phyloP scores from a whole-genome alignment of 2,329 filamentous ascomycete species.

The Sporothrix variecibatus region DNA sequence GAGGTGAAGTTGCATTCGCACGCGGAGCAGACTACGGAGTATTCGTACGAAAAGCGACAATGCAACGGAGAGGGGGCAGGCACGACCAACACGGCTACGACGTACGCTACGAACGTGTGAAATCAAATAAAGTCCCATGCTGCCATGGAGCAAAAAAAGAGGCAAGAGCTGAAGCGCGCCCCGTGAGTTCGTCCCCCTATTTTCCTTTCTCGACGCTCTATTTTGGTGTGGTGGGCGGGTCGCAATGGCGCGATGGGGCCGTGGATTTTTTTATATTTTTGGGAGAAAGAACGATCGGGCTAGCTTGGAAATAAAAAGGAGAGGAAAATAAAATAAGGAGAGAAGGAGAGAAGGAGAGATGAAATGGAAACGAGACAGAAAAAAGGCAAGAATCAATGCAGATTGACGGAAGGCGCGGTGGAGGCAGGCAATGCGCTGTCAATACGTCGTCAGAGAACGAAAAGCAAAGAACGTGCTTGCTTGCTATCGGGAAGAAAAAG shows the following conservation, averaged over 20 bases:
- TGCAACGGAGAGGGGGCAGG: not conserved
- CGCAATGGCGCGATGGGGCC: conserved; percentile 24
- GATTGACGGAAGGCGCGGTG: not conserved
- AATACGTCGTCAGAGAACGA: not conserved
- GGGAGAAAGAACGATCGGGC: conserved; percentile 25
- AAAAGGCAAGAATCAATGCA: conserved; percentile 17
- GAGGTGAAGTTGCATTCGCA: not conserved
- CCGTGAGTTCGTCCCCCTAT: conserved; percentile 11
- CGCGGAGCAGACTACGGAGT: conserved; percentile 20
- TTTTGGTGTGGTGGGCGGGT: conserved; percentile 20
- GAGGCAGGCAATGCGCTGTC: not conserved
- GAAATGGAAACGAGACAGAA: not conserved
- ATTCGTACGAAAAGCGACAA: conserved; percentile 9
- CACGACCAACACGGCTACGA: conserved; percentile 10
- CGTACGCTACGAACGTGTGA: not conserved
- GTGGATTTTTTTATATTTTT: conserved; percentile 17
- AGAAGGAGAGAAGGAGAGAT: conserved; percentile 8
- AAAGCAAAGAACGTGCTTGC: not conserved
- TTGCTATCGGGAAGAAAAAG: not conserved
- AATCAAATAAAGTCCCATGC: not conserved
- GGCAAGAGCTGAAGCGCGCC: conserved; percentile 21
- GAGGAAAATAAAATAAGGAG: not conserved
- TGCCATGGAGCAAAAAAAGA: not conserved
- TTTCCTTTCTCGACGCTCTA: not conserved
- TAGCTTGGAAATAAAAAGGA: conserved; percentile 19